Base-by-base conservation (phyloP, 2,329 filamentous ascomycete genomes). In the Botrytis porri region DNA sequence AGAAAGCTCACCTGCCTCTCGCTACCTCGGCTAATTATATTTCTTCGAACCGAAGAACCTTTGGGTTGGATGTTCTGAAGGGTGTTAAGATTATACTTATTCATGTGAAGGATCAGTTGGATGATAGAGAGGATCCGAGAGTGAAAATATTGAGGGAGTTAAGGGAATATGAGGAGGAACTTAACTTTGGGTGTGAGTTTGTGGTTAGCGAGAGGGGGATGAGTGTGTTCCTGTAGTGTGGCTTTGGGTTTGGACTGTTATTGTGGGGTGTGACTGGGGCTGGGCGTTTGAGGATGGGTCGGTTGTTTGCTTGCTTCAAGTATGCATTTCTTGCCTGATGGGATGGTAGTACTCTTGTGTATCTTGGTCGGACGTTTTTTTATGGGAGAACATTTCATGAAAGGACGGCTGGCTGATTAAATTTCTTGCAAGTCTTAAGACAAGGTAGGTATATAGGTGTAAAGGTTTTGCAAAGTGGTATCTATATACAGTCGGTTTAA, bases 31-130 rank as follows among this genome's bases (percentile, higher is more conserved):
- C 39, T n/a, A 41, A 29, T 43, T 29, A 6, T 3, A 20, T 29
- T 10, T 41, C 8, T 32, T 43, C 6, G 5, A 37, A 41, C 37
- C 22, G 60, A 14, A 48, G 20, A 16, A 6, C 22, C 3, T 48
- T n/a, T 0, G 25, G 32, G 3, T 5, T 10, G 1, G 35, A 32
- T 41, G 9, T 77, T 10, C 85, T 99, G 7, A 84, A 86, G 70
- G 94, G 94, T 0, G 81, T 98, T 41, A 92, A 90, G 75, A 85
- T 99, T 1, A 90, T 98, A 67, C 89, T 98, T 72, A 98, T 98
- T 54, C 96, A 99, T 80, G 88, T 98, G 79, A 99, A 99, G 81
- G 95, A 98, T 76, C 91, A 88, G 35, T 84, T 98, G 72, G 85
- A 86, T 14, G 94, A 97, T 80, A 93, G 89, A 0, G 88, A 88